Conservation (phyloP, 140 eudicot genomes). For the Flaveria floridana region DNA sequence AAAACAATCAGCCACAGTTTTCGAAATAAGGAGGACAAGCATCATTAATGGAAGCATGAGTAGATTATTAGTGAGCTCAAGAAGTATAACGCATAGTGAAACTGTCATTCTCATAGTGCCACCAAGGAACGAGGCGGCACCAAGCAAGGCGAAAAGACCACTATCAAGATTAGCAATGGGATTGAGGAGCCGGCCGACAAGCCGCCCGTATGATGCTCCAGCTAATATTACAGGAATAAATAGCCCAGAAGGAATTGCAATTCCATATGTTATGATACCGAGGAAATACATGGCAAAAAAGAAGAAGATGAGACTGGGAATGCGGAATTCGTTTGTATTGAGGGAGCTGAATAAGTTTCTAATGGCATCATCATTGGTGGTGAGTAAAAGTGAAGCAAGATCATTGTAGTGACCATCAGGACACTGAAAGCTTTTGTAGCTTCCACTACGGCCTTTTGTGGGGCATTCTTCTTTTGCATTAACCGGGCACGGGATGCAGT, state of each 20-base stretch:
- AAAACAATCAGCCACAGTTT: constrained; percentile 90
- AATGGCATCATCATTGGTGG: constrained; percentile 95
- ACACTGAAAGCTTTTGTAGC: constrained; percentile 87
- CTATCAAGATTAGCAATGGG: constrained; percentile 64
- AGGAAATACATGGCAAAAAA: constrained; percentile 58
- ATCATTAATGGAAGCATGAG: constrained; percentile 84
- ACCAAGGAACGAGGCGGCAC: constrained; percentile 97
- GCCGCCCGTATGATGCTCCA: constrained; percentile 93
- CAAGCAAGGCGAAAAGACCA: constrained; percentile 80
- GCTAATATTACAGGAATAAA: constrained; percentile 95
- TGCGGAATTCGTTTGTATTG: constrained; percentile 51
- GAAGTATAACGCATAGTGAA: constrained; percentile 85
- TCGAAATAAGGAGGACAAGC: constrained; percentile 89
- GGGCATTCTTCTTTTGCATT: constrained; percentile 64
- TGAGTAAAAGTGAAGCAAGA: constrained; percentile 91
- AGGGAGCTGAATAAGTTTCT: constrained; percentile 67
- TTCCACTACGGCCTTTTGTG: constrained; percentile 70
- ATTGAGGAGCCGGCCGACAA: constrained; percentile 59
- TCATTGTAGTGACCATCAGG: constrained; percentile 78
- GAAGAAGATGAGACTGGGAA: constrained; percentile 64
- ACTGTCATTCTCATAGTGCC: constrained; percentile 99
- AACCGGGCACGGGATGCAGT: constrained; percentile 81
- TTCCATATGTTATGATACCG: constrained; percentile 89
- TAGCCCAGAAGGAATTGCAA: constrained; percentile 92
- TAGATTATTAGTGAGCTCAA: constrained; percentile 85